Evolutionary conservation across 1,284 basidiomycete species (phyloP).

Genomic region (Heterobasidion parviporum): DNA sequence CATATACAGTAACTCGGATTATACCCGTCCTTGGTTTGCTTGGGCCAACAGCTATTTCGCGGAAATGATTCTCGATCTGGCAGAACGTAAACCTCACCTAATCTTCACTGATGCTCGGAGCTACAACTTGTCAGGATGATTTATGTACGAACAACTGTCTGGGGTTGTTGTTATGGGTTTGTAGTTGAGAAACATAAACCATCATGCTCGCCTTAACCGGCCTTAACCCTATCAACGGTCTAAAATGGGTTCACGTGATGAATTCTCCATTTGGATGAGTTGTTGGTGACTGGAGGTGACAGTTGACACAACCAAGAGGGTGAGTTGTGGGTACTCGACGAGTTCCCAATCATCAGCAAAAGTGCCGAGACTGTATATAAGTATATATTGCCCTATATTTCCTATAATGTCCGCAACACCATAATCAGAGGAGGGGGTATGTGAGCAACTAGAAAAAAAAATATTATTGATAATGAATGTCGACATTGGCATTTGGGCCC

Average conservation of each 20-base stretch:
- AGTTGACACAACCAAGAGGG: background rate
- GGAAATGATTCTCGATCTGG: slow-evolving; percentile 72
- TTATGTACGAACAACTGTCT: background rate
- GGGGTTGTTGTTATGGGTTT: background rate
- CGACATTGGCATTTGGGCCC: no score
- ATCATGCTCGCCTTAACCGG: background rate
- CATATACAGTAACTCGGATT: slow-evolving; percentile 49
- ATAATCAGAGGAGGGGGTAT: no score
- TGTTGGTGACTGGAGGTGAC: background rate
- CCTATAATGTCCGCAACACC: no score
- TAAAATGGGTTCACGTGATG: background rate
- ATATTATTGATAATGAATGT: no score
- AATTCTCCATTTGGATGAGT: background rate
- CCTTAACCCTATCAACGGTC: background rate
- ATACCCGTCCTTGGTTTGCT: slow-evolving; percentile 76
- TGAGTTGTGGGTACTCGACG: no score
- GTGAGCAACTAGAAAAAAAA: no score
- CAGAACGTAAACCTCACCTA: slow-evolving; percentile 60
- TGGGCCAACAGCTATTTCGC: slow-evolving; percentile 79
- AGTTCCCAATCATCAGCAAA: no score
- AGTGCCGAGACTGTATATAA: no score
- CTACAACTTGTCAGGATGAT: slow-evolving; percentile 17
- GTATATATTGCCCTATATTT: no score
- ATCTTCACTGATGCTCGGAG: slow-evolving; percentile 44
- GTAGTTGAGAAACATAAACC: background rate